Base-by-base conservation (phyloP, 2,329 filamentous ascomycete genomes). In the Mycosphaerella arachidis region DNA sequence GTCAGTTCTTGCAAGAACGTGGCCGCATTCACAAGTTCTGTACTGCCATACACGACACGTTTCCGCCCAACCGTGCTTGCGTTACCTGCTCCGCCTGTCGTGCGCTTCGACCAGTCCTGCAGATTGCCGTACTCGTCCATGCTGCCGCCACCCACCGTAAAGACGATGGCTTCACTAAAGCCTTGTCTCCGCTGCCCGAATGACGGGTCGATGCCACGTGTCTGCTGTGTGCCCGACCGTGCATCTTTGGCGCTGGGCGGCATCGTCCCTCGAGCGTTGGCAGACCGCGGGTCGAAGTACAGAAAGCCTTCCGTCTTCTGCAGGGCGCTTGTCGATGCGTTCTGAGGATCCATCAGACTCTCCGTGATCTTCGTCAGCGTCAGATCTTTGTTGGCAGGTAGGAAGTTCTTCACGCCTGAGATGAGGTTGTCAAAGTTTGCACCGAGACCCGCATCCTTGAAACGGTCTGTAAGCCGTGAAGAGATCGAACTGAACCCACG, bases 61-160 rank as follows among this genome's bases (percentile, higher is more conserved):
- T 90, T 89, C 74, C 85, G 88, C 24, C 85, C 82, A 8, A 85
- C 83, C 9, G 77, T 77, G 53, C 78, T 73, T 6, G 79, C 76
- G 13, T 76, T 77, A 46, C 79, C 80, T 37, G 76, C 76, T 13
- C 85, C 52, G 45, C 78, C 79, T 54, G 77, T 82, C 4, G 91
- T 92, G 65, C 93, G 83, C 74, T 85, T 86, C 5, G 93, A 91
- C 94, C 94, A 99, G 72, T 97, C 94, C 73, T 96, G 91, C 73
- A 99, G 74, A 75, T 99, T 99, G 20, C 92, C 93, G 73, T 97
- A 99, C 74, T 99, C 94, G 68, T 99, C 94, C 90, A 99, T 97
- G 73, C 92, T 97, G 46, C 94, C 94, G 51, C 95, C 94, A 4
- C 94, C 94, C 9, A 76, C 74, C 18, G 72, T 74, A 58, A 76